These are phyloP conservation scores for Colletotrichum sp. DNA, from an alignment of 2,329 filamentous ascomycete species.

Conservation along the genomic window DNA sequence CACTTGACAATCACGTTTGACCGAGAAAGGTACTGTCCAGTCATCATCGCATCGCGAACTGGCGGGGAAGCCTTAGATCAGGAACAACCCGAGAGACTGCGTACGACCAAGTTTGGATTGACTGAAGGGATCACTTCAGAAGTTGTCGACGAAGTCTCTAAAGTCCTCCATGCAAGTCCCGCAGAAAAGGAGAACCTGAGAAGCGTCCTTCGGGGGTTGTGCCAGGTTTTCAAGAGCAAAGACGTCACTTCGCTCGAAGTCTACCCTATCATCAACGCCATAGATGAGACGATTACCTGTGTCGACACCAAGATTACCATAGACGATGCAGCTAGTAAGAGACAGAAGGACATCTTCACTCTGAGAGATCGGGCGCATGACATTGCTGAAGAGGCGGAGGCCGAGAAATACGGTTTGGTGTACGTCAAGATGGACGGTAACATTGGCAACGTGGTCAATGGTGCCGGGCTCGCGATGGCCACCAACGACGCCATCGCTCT, in stretches of 20 bases:
- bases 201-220: slow-evolving; percentile 20
- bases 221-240: slow-evolving; percentile 45
- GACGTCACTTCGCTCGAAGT: slow-evolving; percentile 53
- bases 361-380: slow-evolving; percentile 38
- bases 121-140: slow-evolving; percentile 29
- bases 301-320: slow-evolving; percentile 47
- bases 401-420: slow-evolving; percentile 72
- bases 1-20: slow-evolving; percentile 48
- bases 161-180: neutral
- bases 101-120: slow-evolving; percentile 28
- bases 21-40: slow-evolving; percentile 41
- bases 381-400: slow-evolving; percentile 37
- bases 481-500: slow-evolving; percentile 80
- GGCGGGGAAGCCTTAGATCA: slow-evolving; percentile 19
- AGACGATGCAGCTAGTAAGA: slow-evolving; percentile 50
- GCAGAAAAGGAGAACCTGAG: neutral
- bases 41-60: slow-evolving; percentile 38
- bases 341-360: slow-evolving; percentile 44
- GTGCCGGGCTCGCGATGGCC: slow-evolving; percentile 90
- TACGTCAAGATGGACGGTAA: slow-evolving; percentile 70
- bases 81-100: neutral
- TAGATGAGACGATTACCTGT: slow-evolving; percentile 32
- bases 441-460: slow-evolving; percentile 87
- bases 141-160: slow-evolving; percentile 9
- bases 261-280: slow-evolving; percentile 36